Percentiles rank a stretch among this genome's conserved stretches.
phyloP scores from a whole-genome alignment of 2,329 filamentous ascomycete species.

The Claviceps pusilla region DNA sequence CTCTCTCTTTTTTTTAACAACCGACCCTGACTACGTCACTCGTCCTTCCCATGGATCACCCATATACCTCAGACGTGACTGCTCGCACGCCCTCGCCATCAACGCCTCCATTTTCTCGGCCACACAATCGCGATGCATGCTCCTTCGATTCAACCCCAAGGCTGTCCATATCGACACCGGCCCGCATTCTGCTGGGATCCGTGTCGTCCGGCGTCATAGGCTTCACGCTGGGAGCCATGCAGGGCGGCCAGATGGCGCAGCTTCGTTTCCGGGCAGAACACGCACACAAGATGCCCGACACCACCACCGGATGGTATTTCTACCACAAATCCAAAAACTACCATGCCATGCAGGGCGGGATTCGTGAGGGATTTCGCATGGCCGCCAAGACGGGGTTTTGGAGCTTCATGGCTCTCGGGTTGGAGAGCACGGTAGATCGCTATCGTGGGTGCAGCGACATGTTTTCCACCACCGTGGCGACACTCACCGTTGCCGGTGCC shows the following conservation, averaged over 20 bases:
- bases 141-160: slow-evolving; percentile 24
- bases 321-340: slow-evolving; percentile 99
- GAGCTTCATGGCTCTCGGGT: slow-evolving; percentile 59
- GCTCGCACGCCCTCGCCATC: neutral
- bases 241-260: slow-evolving; percentile 59
- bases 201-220: slow-evolving; percentile 52
- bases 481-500: slow-evolving; percentile 66
- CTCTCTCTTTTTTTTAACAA: no score
- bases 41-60: neutral
- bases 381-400: slow-evolving; percentile 56
- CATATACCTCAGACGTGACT: slow-evolving; percentile 1
- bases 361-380: slow-evolving; percentile 65
- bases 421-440: slow-evolving; percentile 63
- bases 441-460: slow-evolving; percentile 58
- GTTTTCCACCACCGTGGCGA: slow-evolving; percentile 66
- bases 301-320: slow-evolving; percentile 83
- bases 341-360: slow-evolving; percentile 59
- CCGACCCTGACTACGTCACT: neutral
- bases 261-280: slow-evolving; percentile 90
- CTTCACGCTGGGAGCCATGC: slow-evolving; percentile 51
- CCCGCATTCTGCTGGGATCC: slow-evolving; percentile 52
- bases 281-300: slow-evolving; percentile 76
- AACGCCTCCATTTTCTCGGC: slow-evolving; percentile 6
- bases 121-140: slow-evolving; percentile 10
- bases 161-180: slow-evolving; percentile 46